These are phyloP conservation scores for Venturia asperata DNA, from an alignment of 2,329 filamentous ascomycete species.

Conservation along the genomic window DNA sequence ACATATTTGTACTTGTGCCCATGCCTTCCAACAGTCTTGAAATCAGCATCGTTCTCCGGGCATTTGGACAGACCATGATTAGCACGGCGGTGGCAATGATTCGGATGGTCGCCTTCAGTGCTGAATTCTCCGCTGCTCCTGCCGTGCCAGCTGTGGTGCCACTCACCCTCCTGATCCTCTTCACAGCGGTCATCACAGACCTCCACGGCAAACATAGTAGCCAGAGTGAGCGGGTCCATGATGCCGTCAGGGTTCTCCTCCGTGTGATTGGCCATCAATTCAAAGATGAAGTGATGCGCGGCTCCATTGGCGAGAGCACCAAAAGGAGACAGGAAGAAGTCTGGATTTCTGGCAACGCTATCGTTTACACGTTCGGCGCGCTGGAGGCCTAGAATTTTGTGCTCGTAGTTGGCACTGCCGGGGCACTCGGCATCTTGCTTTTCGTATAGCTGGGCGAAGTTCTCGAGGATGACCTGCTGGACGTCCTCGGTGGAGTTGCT, in stretches of 20 bases:
- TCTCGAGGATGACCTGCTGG: not conserved
- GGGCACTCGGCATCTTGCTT: conserved; percentile 19
- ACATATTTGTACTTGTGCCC: conserved; percentile 15
- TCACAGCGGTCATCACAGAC: conserved; percentile 29
- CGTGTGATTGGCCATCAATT: conserved; percentile 36
- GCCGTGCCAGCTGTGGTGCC: conserved; percentile 3
- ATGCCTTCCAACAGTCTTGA: not conserved
- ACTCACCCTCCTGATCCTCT: not conserved
- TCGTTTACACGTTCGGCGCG: conserved; percentile 28
- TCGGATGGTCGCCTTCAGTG: not conserved
- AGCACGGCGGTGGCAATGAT: not conserved
- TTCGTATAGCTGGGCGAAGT: conserved; percentile 11
- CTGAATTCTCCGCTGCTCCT: not conserved
- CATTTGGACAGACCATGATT: conserved; percentile 6
- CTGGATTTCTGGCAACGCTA: conserved; percentile 27
- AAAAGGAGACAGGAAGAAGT: conserved; percentile 25
- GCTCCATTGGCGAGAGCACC: conserved; percentile 22
- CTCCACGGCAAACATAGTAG: conserved; percentile 35
- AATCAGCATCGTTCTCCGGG: not conserved
- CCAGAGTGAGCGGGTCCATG: conserved; percentile 33
- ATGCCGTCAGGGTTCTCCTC: conserved; percentile 33
- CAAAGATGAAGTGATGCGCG: conserved; percentile 21
- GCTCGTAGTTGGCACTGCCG: conserved; percentile 28
- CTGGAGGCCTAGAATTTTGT: conserved; percentile 27
- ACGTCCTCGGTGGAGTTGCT: conserved; percentile 4